These are phyloP conservation scores for Penicillium antarcticum DNA, from an alignment of 495 filamentous ascomycete species.

Conservation along the genomic window DNA sequence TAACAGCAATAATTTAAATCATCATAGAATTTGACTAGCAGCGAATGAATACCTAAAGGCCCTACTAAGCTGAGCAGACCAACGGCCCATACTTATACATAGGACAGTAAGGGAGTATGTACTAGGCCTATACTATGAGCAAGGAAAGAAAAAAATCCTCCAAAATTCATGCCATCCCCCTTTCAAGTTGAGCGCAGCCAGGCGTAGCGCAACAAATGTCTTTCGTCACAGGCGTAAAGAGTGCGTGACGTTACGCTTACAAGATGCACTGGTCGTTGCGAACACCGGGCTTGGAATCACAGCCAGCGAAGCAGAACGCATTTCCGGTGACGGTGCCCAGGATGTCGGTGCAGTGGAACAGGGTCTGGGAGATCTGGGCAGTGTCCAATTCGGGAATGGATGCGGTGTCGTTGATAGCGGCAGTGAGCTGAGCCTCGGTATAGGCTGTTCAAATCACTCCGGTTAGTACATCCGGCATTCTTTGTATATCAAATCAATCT, in stretches of 20 bases:
- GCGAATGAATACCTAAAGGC: background rate
- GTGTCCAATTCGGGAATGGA: slow-evolving; percentile 12
- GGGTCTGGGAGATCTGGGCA: slow-evolving; percentile 13
- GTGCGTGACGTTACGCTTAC: background rate
- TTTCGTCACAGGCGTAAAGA: background rate
- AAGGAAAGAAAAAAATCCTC: background rate
- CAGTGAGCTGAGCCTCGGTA: slow-evolving; percentile 11
- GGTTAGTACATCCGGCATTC: background rate
- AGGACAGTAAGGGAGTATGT: slow-evolving; percentile 2
- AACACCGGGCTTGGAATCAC: slow-evolving; percentile 13
- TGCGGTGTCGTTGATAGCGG: slow-evolving; percentile 17
- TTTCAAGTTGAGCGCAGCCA: too few relatives aligned
- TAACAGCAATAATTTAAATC: background rate
- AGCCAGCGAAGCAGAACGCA: slow-evolving; percentile 20
- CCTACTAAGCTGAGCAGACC: background rate
- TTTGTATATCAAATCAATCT: background rate
- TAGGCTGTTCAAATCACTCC: slow-evolving; percentile 3
- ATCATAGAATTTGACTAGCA: background rate
- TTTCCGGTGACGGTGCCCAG: slow-evolving; percentile 19
- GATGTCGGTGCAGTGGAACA: slow-evolving; percentile 23
- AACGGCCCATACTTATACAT: background rate
- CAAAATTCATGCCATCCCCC: background rate
- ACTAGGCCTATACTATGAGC: background rate
- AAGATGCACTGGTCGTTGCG: slow-evolving; percentile 22
- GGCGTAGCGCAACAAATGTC: background rate